Conservation (phyloP, 805 yeast species). For the Ogataea ramenticola region DNA sequence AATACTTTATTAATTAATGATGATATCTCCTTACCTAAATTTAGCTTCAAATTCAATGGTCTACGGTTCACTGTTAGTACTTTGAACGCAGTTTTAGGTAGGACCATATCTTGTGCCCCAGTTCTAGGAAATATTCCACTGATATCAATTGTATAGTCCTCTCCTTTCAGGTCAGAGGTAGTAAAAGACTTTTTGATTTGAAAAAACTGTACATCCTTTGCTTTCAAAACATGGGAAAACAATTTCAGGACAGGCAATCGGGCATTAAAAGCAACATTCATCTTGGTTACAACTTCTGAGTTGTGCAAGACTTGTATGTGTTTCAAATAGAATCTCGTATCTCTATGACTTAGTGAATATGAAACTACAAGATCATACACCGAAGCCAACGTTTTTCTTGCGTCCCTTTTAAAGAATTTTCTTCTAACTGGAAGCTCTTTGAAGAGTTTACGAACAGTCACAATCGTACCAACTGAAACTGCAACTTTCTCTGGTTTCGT, state of each 20-base stretch:
- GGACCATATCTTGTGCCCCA: conserved; percentile 21
- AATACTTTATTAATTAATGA: conserved; percentile 20
- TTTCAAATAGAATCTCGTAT: conserved; percentile 25
- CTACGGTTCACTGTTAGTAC: conserved; percentile 29
- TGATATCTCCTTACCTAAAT: conserved; percentile 24
- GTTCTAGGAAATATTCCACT: conserved; percentile 26
- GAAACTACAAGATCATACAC: conserved; percentile 19
- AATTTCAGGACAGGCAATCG: conserved; percentile 6
- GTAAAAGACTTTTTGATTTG: conserved; percentile 6
- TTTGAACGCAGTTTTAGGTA: conserved; percentile 15
- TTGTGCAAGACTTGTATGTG: conserved; percentile 11
- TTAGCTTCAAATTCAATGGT: conserved; percentile 18
- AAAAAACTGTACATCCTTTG: conserved; percentile 12
- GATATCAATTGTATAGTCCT: conserved; percentile 3
- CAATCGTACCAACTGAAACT: conserved; percentile 27
- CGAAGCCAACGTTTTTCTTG: conserved; percentile 16
- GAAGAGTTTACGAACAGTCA: conserved; percentile 26
- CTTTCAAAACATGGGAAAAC: conserved; percentile 11
- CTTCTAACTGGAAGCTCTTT: conserved; percentile 26
- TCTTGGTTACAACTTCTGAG: conserved; percentile 4
- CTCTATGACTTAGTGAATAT: conserved; percentile 24
- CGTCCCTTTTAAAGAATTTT: conserved; percentile 21
- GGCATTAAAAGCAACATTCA: background rate
- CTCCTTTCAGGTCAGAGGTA: background rate
- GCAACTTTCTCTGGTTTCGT: conserved; percentile 3